Percentiles rank a stretch among this genome's conserved stretches.
Conservation (phyloP, 768 basidiomycete genomes). For the Lanmaoa pseudosensibilis region DNA sequence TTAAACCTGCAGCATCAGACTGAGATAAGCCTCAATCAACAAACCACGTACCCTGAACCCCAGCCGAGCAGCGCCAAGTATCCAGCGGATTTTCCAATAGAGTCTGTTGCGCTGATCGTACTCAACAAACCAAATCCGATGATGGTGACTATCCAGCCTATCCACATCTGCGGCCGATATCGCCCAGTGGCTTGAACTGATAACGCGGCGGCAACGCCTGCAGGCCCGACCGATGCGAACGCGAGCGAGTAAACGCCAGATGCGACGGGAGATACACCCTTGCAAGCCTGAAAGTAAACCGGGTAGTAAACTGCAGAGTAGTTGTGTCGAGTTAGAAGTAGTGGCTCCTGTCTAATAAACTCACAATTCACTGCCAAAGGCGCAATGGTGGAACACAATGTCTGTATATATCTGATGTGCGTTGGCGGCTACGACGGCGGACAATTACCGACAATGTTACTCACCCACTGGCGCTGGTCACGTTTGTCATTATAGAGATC, state of each 20-base stretch:
- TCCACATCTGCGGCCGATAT: no score
- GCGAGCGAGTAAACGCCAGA: no score
- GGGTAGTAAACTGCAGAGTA: not conserved
- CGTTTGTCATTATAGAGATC: not conserved
- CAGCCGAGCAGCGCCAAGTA: not conserved
- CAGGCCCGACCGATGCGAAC: no score
- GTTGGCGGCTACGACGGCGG: not conserved
- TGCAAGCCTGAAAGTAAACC: no score
- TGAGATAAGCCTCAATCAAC: not conserved
- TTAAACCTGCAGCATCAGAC: not conserved
- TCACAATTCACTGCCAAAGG: slow-evolving; percentile 23
- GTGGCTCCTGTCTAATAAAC: not conserved
- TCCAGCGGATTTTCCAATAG: slow-evolving; percentile 24
- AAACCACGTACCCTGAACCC: not conserved
- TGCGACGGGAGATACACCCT: no score
- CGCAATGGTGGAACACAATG: slow-evolving; percentile 23
- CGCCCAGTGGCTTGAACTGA: no score
- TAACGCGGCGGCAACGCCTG: no score
- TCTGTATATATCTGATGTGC: slow-evolving; percentile 23
- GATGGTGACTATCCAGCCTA: slow-evolving; percentile 19
- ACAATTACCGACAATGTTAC: no score
- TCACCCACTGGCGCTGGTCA: no score
- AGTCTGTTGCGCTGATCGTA: slow-evolving; percentile 25
- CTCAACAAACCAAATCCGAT: slow-evolving; percentile 39
- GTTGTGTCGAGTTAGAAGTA: not conserved